Conservation (phyloP, 2,329 filamentous ascomycete genomes). For the Penicillium concentricum region DNA sequence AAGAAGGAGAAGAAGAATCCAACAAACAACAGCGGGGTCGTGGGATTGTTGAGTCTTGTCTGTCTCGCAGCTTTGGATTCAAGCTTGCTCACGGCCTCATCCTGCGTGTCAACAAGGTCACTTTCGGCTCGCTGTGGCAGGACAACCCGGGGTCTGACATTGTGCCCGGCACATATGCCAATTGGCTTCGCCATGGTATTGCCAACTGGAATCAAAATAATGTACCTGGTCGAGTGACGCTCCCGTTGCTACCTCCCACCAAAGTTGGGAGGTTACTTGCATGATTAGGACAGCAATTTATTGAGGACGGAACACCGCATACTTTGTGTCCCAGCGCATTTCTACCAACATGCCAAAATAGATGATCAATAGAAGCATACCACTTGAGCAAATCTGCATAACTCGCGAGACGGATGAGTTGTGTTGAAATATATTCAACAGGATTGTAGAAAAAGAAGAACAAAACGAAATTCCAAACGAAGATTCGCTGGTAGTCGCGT, state of each 20-base stretch:
- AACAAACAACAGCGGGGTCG: conserved; percentile 50
- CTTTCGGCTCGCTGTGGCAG: conserved; percentile 56
- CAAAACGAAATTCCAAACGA: no score
- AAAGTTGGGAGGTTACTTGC: not conserved
- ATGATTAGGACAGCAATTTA: no score
- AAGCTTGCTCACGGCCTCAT: conserved; percentile 59
- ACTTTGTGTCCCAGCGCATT: no score
- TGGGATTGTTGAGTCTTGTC: conserved; percentile 52
- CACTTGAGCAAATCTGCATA: no score
- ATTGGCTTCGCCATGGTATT: conserved; percentile 53
- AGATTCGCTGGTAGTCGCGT: no score
- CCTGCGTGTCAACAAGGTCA: conserved; percentile 49
- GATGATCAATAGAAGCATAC: no score
- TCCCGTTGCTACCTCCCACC: not conserved
- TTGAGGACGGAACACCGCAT: no score
- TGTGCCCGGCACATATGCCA: conserved; percentile 53
- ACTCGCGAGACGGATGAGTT: no score
- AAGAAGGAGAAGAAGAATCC: conserved; percentile 41
- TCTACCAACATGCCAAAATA: no score
- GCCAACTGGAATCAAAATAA: conserved; percentile 47
- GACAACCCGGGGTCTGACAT: conserved; percentile 51
- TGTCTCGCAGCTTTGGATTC: conserved; percentile 54
- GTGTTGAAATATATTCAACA: no score
- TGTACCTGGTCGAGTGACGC: conserved; percentile 30
- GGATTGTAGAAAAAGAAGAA: no score